Conservation (phyloP, 176 grass and related monocot genomes). For the Typha latifolia region DNA sequence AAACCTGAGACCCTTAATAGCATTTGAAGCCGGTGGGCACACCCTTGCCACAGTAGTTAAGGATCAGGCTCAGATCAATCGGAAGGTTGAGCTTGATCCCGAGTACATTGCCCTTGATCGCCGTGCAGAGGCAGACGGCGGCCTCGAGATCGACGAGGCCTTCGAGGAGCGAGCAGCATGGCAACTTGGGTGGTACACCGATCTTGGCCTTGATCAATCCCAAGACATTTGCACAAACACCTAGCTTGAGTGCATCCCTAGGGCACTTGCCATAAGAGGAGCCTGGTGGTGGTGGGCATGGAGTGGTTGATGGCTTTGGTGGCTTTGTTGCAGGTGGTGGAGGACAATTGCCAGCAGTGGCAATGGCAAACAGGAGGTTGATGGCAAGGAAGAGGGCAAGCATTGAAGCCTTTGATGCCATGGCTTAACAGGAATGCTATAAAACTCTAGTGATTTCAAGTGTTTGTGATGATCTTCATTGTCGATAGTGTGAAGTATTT, state of each 20-base stretch:
- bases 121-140: slow-evolving; percentile 52
- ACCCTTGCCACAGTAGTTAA: slow-evolving; percentile 35
- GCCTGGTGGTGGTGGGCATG: no score
- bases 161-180: slow-evolving; percentile 37
- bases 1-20: neutral
- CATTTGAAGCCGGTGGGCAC: slow-evolving; percentile 22
- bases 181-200: slow-evolving; percentile 13
- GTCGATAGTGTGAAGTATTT: no score
- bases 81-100: slow-evolving; percentile 37
- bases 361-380: slow-evolving; percentile 5
- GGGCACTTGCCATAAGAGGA: slow-evolving; percentile 18
- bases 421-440: neutral
- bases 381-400: slow-evolving; percentile 9
- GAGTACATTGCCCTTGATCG: slow-evolving; percentile 39
- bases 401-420: neutral
- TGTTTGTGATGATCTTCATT: no score
- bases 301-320: no score
- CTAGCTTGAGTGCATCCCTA: slow-evolving; percentile 26
- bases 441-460: no score
- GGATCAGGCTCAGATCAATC: slow-evolving; percentile 32
- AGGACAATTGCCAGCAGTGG: neutral
- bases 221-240: slow-evolving; percentile 36
- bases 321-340: no score
- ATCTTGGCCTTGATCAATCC: slow-evolving; percentile 28
- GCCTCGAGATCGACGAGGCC: slow-evolving; percentile 39